Evolutionary conservation across 805 yeast species (phyloP), one percentile per base, ranked within the genome.

Genomic region (Blastobotrys mokoenaii): DNA sequence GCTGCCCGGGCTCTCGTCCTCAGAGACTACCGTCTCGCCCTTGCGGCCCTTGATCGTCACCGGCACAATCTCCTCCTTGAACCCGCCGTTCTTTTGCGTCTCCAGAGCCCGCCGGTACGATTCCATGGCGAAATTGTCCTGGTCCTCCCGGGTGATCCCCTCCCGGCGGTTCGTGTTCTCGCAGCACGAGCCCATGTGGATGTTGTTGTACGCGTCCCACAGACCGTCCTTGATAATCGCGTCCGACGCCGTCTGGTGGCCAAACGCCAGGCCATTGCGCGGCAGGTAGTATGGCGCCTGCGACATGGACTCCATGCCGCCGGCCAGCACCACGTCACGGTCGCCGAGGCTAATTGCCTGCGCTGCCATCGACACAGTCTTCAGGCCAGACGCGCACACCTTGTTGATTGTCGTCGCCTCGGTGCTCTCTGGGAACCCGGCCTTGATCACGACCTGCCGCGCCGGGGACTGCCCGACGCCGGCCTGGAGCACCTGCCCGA

Each of bases 281-380:
- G 90, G 88, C 46, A 84, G 61, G 62, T 89, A 89, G 74, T 84
- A 88, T 46, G 97, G 97, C 30, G 89, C 74, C 63, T 89, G 88
- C 44, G 96, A 76, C 97, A 89, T 89, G 41, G 95, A 84, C 69
- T 89, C 97, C 57, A 93, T 87, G 62, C 97, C 97, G 55, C 97
- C 97, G 27, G 89, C 90, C 54, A 89, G 80, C 31, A 90, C 85
- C 45, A 89, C 79, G 61, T 84, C 89, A 50, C 95, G 85, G 61
- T 77, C 76, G 47, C 95, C 95, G 51, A 85, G 73, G 61, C 82
- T 65, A 57, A 89, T 88, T 46, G 90, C 70, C 69, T 87, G 96
- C 25, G 96, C 87, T 51, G 87, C 97, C 49, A 85, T 66, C 50
- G 88, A 83, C 51, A 86, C 80, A 17, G 96, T 76, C 70, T 90